phyloP scores from a whole-genome alignment of 2,329 filamentous ascomycete genomes.

The Diaporthe sp. region DNA sequence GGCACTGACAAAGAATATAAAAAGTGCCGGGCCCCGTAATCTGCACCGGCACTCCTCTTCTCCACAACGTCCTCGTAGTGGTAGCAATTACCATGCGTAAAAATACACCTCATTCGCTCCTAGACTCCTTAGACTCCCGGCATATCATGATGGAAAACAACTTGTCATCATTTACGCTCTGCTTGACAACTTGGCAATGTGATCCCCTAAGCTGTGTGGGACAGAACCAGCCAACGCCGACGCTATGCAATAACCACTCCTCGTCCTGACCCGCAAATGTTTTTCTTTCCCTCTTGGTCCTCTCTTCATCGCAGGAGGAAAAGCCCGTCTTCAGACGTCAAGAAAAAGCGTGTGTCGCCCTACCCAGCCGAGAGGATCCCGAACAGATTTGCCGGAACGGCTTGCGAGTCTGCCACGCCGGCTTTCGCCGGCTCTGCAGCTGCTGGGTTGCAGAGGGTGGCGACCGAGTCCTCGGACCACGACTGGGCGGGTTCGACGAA shows the following conservation, averaged over 20 bases:
- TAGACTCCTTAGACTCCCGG: background rate
- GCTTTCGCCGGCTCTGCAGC: background rate
- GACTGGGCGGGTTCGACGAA: background rate
- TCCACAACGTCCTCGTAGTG: background rate
- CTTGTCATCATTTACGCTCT: background rate
- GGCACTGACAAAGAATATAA: background rate
- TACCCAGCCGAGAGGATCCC: conserved; percentile 24
- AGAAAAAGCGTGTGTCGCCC: background rate
- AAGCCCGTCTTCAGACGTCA: background rate
- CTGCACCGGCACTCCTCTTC: background rate
- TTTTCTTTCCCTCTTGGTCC: background rate
- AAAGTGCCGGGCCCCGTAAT: background rate
- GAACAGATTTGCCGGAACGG: conserved; percentile 24
- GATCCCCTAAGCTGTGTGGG: background rate
- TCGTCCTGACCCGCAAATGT: background rate
- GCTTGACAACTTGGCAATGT: background rate
- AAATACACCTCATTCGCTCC: background rate
- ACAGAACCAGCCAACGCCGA: conserved; percentile 45
- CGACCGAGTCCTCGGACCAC: conserved; percentile 27
- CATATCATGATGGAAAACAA: background rate
- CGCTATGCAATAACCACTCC: conserved; percentile 47
- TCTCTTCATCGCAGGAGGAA: background rate
- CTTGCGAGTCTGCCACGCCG: background rate
- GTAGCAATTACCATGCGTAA: background rate
- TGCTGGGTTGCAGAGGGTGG: conserved; percentile 33